Evolutionary conservation across 208 protist genomes (phyloP).

Genomic region (Crithidia thermophila): DNA sequence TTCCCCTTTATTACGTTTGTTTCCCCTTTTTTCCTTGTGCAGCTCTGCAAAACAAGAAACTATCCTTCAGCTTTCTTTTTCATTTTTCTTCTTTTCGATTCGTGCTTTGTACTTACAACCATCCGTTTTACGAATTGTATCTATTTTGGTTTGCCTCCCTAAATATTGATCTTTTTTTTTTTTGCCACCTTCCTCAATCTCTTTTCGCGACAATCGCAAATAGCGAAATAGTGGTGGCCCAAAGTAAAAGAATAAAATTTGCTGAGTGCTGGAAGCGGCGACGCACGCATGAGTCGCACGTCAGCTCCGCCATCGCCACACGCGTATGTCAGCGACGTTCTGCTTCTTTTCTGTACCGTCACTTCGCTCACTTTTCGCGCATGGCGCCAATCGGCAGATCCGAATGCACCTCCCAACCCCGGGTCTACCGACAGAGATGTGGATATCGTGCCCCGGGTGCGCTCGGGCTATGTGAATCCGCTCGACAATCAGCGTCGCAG

Average conservation of each 20-base stretch:
- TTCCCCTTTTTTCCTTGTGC: not conserved
- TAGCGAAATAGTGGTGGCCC: too few species aligned
- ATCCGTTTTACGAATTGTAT: not conserved
- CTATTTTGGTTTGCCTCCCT: too few species aligned
- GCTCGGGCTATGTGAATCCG: too few species aligned
- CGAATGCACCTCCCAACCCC: not conserved
- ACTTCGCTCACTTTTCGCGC: slow-evolving; percentile 19
- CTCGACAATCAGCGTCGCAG: too few species aligned
- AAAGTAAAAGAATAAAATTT: too few species aligned
- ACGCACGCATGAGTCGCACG: slow-evolving; percentile 1
- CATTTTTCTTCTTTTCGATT: not conserved
- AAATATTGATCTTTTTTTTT: not conserved
- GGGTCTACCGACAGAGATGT: not conserved
- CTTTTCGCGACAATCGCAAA: too few species aligned
- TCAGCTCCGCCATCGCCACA: not conserved
- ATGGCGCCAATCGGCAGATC: not conserved
- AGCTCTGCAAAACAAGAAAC: not conserved
- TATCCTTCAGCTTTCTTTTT: not conserved
- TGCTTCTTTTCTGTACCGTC: slow-evolving; percentile 15
- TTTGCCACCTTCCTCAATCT: too few species aligned
- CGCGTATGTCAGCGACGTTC: slow-evolving; percentile 10
- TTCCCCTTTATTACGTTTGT: not conserved
- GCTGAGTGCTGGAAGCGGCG: not conserved
- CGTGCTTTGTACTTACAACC: not conserved
- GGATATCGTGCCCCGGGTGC: too few species aligned